Percentiles rank a stretch among this genome's conserved stretches.
phyloP scores from a whole-genome alignment of 2,329 filamentous ascomycete species.

The Venturia oleaginea region DNA sequence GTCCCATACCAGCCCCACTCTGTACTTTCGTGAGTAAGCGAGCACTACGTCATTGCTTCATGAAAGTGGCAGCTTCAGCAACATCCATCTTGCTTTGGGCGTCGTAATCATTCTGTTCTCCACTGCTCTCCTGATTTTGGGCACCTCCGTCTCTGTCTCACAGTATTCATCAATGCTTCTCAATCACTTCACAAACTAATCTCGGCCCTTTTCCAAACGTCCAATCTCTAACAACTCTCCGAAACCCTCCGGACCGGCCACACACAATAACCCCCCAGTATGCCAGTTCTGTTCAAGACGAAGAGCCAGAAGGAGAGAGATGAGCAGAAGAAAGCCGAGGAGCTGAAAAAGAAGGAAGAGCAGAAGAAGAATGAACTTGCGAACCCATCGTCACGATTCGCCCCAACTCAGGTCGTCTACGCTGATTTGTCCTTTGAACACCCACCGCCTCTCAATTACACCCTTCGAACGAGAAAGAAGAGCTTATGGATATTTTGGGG shows the following conservation, averaged over 20 bases:
- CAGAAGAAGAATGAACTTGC: slow-evolving; percentile 11
- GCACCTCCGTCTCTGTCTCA: background rate
- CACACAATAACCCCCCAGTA: background rate
- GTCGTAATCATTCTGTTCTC: background rate
- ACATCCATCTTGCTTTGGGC: background rate
- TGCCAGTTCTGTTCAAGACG: slow-evolving; percentile 3
- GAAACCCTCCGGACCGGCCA: background rate
- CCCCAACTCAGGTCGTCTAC: slow-evolving; percentile 33
- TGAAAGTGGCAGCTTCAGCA: background rate
- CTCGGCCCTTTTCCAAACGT: background rate
- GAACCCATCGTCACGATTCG: slow-evolving; percentile 25
- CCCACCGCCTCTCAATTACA: slow-evolving; percentile 48
- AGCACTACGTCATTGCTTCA: background rate
- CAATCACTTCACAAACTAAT: background rate
- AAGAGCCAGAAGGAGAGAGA: background rate
- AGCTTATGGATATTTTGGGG: slow-evolving; percentile 51
- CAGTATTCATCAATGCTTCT: background rate
- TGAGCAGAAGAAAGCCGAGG: slow-evolving; percentile 11
- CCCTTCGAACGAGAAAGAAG: slow-evolving; percentile 44
- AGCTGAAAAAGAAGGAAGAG: slow-evolving; percentile 11
- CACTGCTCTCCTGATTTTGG: background rate
- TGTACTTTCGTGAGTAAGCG: background rate
- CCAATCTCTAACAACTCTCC: background rate
- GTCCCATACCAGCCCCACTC: no score
- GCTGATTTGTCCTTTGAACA: slow-evolving; percentile 31